Evolutionary conservation across 2,329 filamentous ascomycete genomes (phyloP).

Genomic region (Colletotrichum simmondsii): DNA sequence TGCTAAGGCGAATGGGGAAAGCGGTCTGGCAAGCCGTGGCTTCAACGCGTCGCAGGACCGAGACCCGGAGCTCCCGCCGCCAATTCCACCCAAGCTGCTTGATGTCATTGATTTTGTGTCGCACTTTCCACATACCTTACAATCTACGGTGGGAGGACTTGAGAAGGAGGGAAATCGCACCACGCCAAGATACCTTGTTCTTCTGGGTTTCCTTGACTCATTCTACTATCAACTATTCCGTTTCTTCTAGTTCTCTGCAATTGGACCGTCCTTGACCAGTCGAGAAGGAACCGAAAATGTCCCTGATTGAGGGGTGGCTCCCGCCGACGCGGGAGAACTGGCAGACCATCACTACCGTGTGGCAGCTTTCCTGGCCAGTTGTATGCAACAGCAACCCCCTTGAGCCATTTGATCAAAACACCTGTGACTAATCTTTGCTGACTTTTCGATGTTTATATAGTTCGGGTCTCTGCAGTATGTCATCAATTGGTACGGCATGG

Average conservation of each 20-base stretch:
- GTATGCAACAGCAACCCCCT: slow-evolving; percentile 47
- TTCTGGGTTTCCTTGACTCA: neutral
- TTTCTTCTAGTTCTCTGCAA: neutral
- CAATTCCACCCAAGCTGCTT: neutral
- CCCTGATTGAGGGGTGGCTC: slow-evolving; percentile 64
- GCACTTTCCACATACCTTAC: neutral
- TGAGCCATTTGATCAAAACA: neutral
- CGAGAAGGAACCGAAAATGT: slow-evolving; percentile 46
- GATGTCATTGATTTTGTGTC: slow-evolving; percentile 8
- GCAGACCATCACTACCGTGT: slow-evolving; percentile 61
- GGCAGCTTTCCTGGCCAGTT: slow-evolving; percentile 63
- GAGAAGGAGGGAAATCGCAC: neutral
- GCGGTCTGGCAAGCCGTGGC: neutral
- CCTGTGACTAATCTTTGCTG: neutral
- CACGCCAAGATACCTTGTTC: neutral
- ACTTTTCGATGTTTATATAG: slow-evolving; percentile 54
- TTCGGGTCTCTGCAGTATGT: slow-evolving; percentile 80
- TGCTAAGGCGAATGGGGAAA: neutral
- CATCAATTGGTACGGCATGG: slow-evolving; percentile 86
- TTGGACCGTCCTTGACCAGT: no score
- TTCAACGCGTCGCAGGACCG: neutral
- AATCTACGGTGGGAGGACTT: no score
- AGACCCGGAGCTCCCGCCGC: neutral
- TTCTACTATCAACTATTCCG: neutral
- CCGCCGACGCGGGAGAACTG: slow-evolving; percentile 70